Evolutionary conservation across 495 filamentous ascomycete species (phyloP), one percentile per base, ranked within the genome.

Genomic region (Aspergillus coremiiformis): DNA sequence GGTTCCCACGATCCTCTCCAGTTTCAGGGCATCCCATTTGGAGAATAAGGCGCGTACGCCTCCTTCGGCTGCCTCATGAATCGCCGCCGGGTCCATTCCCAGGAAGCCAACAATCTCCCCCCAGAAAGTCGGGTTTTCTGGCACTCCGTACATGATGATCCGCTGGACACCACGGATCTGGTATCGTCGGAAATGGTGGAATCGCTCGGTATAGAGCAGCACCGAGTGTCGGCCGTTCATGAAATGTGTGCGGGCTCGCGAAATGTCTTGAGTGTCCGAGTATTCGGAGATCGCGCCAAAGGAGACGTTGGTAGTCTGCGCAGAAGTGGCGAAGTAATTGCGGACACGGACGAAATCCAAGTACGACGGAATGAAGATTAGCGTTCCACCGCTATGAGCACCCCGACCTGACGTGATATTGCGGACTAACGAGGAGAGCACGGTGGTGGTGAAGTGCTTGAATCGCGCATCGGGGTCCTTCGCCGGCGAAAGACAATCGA

Each of bases 261-360:
- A 82, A 35, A 90, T 82, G 47, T 92, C 89, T 14, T 80, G 75
- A 5, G 82, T 68, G 37, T 84, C 77, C 0, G 88, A 85, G 66
- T 98, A 95, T 65, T 98, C 93, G 49, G 86, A 90, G 42, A 98
- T 84, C 12, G 80, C 79, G 45, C 87, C 92, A 65, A 95, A 95
- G 10, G 87, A 85, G 49, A 96, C 62, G 49, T 77, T 75, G 49
- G 77, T 75, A 19, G 85, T 85, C 29, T 79, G 76, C 0, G 84
- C 58, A 14, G 84, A 83, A n/a, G 79, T 86, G 39, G 89, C 79
- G 52, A 97, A 86, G 74, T 90, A 85, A 71, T 97, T 98, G 44
- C 93, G 83, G 50, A 97, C 73, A 45, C 91, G 86, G 41, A 95
- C 83, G 62, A 96, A 97, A 70, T 98, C 93, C 33, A 95, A 81